Conservation (phyloP, 257 asterid species). For the Solanum gandarillasii region DNA sequence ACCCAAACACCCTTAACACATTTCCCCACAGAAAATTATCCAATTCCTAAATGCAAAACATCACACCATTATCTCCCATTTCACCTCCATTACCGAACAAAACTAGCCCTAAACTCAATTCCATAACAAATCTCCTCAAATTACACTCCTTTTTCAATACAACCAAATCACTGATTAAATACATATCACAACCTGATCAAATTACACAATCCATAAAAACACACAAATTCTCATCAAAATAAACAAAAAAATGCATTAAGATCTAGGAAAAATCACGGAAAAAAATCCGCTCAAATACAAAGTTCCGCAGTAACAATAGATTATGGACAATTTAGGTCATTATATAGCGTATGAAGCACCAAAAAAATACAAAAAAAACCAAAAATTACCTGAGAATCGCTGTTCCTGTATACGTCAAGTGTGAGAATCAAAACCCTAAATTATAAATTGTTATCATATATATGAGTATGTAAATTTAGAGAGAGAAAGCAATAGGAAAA, state of each 20-base stretch:
- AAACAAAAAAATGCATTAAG: conserved; percentile 5
- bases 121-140: conserved; percentile 19
- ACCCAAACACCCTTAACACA: conserved; percentile 4
- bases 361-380: background rate
- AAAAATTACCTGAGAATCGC: background rate
- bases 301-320: conserved; percentile 4
- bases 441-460: conserved; percentile 4
- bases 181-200: conserved; percentile 57
- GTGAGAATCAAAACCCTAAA: conserved; percentile 23
- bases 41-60: background rate
- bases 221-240: background rate
- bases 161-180: conserved; percentile 22
- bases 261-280: conserved; percentile 12
- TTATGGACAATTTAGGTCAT: conserved; percentile 17
- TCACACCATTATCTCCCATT: background rate
- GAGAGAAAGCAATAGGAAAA: conserved; percentile 4
- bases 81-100: conserved; percentile 13
- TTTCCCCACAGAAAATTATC: background rate
- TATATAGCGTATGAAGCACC: background rate
- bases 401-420: conserved; percentile 34
- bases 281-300: background rate
- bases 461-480: background rate
- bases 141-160: conserved; percentile 14
- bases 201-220: conserved; percentile 2
- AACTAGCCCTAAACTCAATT: conserved; percentile 18